Conservation (phyloP, 2,329 filamentous ascomycete genomes). For the Hirsutella rhossiliensis region DNA sequence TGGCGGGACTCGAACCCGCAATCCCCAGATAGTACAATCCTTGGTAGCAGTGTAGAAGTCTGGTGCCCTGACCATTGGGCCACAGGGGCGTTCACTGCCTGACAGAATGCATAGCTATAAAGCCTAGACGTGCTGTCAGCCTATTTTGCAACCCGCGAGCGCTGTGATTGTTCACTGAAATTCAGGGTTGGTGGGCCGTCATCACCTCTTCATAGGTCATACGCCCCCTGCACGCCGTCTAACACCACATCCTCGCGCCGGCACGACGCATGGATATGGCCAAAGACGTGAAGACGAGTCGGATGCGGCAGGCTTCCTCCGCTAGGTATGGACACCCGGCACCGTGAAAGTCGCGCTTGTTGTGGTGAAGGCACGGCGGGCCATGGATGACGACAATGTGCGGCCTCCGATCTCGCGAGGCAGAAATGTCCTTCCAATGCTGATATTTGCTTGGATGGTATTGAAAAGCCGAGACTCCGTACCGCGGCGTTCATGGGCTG, state of each 20-base stretch:
- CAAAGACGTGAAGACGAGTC: conserved; percentile 22
- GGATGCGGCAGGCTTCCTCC: conserved; percentile 16
- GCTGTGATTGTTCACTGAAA: too few relatives aligned
- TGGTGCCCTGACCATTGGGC: not conserved
- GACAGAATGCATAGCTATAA: too few relatives aligned
- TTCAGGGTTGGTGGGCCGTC: too few relatives aligned
- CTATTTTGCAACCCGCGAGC: too few relatives aligned
- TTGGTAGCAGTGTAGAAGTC: too few relatives aligned
- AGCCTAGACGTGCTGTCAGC: too few relatives aligned
- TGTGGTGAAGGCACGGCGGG: conserved; percentile 22
- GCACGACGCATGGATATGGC: conserved; percentile 23
- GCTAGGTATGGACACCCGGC: conserved; percentile 17
- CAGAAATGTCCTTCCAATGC: not conserved
- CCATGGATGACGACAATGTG: conserved; percentile 27
- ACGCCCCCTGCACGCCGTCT: not conserved
- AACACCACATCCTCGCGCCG: not conserved
- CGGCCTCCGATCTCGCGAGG: not conserved
- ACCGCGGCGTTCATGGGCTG: conserved; percentile 17
- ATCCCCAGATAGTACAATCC: not conserved
- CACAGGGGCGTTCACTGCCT: not conserved
- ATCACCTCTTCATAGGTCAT: not conserved
- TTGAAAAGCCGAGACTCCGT: conserved; percentile 28
- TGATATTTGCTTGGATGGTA: conserved; percentile 15
- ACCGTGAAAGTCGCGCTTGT: conserved; percentile 12
- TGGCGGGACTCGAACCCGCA: not conserved